Conservation (phyloP, 2,329 filamentous ascomycete genomes). For the Tolypocladium capitatum region DNA sequence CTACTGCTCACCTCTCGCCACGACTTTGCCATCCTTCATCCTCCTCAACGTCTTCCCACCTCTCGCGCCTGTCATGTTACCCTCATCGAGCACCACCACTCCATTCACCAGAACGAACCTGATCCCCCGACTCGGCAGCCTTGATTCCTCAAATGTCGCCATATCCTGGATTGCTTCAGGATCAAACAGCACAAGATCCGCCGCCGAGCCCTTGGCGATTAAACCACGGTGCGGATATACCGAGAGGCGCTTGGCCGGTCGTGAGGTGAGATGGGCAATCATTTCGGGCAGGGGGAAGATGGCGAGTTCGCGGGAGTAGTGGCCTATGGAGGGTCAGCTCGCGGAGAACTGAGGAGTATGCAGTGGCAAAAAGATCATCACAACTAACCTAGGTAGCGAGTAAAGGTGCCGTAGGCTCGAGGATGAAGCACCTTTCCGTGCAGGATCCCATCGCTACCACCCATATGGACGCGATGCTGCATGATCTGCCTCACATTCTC, state of each 20-base stretch:
- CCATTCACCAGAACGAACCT: conserved; percentile 11
- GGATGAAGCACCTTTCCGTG: conserved; percentile 11
- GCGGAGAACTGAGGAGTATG: not conserved
- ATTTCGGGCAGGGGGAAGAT: conserved; percentile 9
- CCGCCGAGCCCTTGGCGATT: conserved; percentile 10
- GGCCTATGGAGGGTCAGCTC: conserved; percentile 3
- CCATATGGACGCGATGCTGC: conserved; percentile 12
- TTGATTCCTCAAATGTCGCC: conserved; percentile 11
- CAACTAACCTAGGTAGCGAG: conserved; percentile 9
- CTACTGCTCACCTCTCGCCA: not conserved
- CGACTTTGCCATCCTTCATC: conserved; percentile 6
- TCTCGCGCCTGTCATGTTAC: conserved; percentile 8
- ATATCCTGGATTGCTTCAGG: conserved; percentile 8
- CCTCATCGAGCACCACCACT: conserved; percentile 9
- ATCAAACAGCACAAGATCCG: conserved; percentile 11
- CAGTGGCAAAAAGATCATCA: not conserved
- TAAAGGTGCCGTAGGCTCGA: conserved; percentile 12
- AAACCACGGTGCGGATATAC: conserved; percentile 10
- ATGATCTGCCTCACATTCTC: conserved; percentile 11
- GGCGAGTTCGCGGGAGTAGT: conserved; percentile 10
- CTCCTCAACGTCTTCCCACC: conserved; percentile 9
- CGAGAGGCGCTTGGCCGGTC: conserved; percentile 10
- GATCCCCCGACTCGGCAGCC: conserved; percentile 8
- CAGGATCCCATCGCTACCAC: conserved; percentile 11
- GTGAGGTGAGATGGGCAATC: conserved; percentile 10